phyloP scores from a whole-genome alignment of 352 stramenopile genomes.

The Elongisporangium senticosum region DNA sequence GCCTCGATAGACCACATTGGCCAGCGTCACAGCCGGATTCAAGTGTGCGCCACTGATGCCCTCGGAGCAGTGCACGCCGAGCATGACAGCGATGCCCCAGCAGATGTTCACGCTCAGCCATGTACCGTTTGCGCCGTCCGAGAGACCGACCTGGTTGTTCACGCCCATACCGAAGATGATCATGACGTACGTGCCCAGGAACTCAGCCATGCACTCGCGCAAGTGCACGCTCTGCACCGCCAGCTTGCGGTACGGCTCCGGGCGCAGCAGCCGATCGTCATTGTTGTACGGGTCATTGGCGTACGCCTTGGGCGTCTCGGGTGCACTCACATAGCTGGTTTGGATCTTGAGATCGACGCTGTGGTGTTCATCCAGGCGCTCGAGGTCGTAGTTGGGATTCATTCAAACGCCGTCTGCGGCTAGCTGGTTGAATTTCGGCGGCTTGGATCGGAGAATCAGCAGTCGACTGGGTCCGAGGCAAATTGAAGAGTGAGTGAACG shows the following conservation, averaged over 20 bases:
- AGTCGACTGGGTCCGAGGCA: neutral
- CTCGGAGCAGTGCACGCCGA: slow-evolving; percentile 49
- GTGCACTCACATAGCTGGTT: slow-evolving; percentile 14
- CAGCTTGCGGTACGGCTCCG: neutral
- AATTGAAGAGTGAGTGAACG: neutral
- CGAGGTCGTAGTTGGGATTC: neutral
- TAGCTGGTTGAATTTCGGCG: neutral
- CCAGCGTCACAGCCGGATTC: slow-evolving; percentile 56
- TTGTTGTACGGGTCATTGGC: neutral
- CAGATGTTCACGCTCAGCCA: slow-evolving; percentile 55
- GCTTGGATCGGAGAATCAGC: neutral
- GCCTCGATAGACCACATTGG: slow-evolving; percentile 34
- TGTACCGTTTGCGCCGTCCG: slow-evolving; percentile 36
- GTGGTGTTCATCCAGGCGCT: neutral
- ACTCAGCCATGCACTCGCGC: slow-evolving; percentile 39
- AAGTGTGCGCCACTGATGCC: slow-evolving; percentile 51
- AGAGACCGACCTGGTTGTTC: slow-evolving; percentile 53
- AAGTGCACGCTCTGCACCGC: slow-evolving; percentile 17
- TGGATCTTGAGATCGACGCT: slow-evolving; percentile 11
- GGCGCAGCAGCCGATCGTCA: slow-evolving; percentile 2
- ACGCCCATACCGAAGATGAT: slow-evolving; percentile 56
- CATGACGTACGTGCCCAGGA: slow-evolving; percentile 37
- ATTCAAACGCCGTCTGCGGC: neutral
- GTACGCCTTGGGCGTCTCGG: slow-evolving; percentile 14
- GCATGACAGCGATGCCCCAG: slow-evolving; percentile 49